Evolutionary conservation across 352 stramenopile species (phyloP), one percentile per base, ranked within the genome.

Genomic region (Phytophthora boehmeriae): DNA sequence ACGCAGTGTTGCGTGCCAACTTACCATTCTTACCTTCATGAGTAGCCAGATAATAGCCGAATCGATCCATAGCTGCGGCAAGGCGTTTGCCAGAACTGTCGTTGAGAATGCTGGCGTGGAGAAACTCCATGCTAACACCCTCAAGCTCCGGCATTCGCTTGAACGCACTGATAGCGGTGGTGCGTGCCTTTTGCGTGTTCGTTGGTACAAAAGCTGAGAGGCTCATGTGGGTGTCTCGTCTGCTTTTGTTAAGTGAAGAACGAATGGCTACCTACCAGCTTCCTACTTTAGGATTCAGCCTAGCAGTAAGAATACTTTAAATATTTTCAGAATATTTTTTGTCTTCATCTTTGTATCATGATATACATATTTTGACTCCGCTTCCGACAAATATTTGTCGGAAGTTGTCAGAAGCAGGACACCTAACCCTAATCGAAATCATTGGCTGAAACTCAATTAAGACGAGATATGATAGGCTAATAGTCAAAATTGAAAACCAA

Each of bases 391-490:
- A 53, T 53, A 53, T 53, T 38, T 41, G 45, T 39, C 45, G 23
- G 45, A 53, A 53, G 6, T 9, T 22, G 38, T 44, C 38, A 16
- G 38, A 22, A 44, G n/a, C 22, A 17, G n/a, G 20, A 22, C 20
- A 17, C 11, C 11, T 41, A 19, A 5, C 34, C 62, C 63, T 20
- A 80, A 75, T 2, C 68, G 28, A 39, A 69, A 72, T 62, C 53
- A 71, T 50, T 73, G 20, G 5, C 76, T n/a, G 1, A 59, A 60
- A 5, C n/a, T n/a, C n/a, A 75, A 19, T 1, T 73, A 34, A 0
- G 8, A 44, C 22, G 2, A 22, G 38, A 44, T n/a, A 11, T 39
- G 34, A 39, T 39, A 17, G 52, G 56, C 1, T 52, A 45, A 49
- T 74, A 54, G 39, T 72, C n/a, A 8, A 22, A 4, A 11, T 20